Evolutionary conservation across 108 stramenopile genomes (phyloP), one percentile per base, ranked within the genome.

Genomic region (Skeletonema marinoi): DNA sequence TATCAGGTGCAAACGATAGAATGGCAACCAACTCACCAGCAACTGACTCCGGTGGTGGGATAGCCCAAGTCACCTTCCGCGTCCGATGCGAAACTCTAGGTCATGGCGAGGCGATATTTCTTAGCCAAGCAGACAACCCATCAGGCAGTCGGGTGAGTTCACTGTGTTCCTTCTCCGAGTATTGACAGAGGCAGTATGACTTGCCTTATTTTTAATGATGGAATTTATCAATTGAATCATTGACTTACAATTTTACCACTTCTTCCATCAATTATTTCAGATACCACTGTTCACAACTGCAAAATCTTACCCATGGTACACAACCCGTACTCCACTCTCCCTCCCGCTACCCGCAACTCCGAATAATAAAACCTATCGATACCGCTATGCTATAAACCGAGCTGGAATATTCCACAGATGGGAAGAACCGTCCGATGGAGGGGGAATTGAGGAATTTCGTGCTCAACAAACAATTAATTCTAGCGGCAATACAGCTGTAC

Each of bases 51-150:
- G 65, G 60, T 50, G 65, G 60, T 36, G 81, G 81, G 38, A 54
- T 93, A 42, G 90, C 94, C 11, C 81, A 81, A 62, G 90, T 92
- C 9, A 87, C 84, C 51, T 95, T 95, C 75, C 90, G 92, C 48
- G 94, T 92, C 14, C 89, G 94, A 54, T 90, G 90, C 66, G 94
- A 95, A 83, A 73, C 77, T 9, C 60, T 95, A 35, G 90, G 90
- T 30, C 83, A 92, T 81, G 94, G 94, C 54, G 94, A 95, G 75
- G 79, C 80, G 31, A 89, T 95, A 4, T 93, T 83, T 70, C 64
- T 95, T 65, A 74, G 72, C 25, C 74, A 69, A 65, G 77, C 77
- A 36, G 86, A 80, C 9, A 80, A 88, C 68, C 29, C 71, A 50
- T 72, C 78, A 25, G 64, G 70, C 17, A 69, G 75, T 64, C 82